Conservation (phyloP, 2,329 filamentous ascomycete species). For the Grosmannia clavigera region DNA sequence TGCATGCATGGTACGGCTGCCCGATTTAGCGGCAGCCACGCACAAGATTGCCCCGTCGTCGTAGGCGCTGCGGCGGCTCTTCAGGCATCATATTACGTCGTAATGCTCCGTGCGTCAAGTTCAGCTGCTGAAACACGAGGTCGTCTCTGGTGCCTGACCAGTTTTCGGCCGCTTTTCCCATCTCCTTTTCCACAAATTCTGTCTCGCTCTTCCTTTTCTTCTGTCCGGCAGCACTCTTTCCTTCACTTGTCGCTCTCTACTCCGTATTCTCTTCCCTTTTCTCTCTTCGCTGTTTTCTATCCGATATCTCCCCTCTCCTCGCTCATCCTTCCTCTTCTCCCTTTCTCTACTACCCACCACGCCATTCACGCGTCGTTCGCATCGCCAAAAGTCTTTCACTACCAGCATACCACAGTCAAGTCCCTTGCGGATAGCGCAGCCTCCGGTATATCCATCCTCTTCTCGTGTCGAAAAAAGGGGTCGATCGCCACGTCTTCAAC, state of each 20-base stretch:
- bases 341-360: not conserved
- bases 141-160: not conserved
- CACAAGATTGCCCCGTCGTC: not conserved
- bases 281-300: not conserved
- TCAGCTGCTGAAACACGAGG: not conserved
- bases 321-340: not conserved
- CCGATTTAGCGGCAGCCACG: not conserved
- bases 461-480: not conserved
- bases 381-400: not conserved
- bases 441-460: not conserved
- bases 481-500: not conserved
- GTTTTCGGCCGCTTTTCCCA: not conserved
- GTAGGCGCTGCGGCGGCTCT: not conserved
- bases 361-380: not conserved
- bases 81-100: not conserved
- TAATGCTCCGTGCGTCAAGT: not conserved
- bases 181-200: not conserved
- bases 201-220: not conserved
- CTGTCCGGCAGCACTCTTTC: not conserved
- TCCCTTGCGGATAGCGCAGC: not conserved
- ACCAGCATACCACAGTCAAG: not conserved
- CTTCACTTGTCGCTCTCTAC: not conserved
- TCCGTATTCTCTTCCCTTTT: not conserved
- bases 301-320: not conserved
- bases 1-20: not conserved